Conservation (phyloP, 2,329 filamentous ascomycete species). For the Bipolaris cookei region DNA sequence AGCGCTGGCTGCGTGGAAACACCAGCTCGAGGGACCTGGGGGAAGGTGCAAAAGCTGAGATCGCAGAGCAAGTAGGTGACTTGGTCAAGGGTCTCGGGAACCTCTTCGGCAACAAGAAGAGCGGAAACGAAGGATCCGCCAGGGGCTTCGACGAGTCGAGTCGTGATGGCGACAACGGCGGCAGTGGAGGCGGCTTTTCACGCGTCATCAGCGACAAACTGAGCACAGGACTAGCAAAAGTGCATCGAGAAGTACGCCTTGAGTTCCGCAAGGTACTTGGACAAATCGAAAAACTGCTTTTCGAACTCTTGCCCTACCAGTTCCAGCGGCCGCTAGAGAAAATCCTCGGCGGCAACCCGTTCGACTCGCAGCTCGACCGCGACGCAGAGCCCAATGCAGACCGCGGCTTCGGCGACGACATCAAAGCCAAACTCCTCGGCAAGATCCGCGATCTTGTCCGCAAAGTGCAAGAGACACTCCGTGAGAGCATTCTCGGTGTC, state of each 20-base stretch:
- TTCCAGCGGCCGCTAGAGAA: constrained; percentile 40
- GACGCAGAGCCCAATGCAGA: constrained; percentile 31
- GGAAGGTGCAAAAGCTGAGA: constrained; percentile 40
- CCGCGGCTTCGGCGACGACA: constrained; percentile 38
- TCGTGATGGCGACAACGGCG: constrained; percentile 18
- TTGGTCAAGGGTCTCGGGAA: constrained; percentile 38
- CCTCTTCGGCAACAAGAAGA: constrained; percentile 32
- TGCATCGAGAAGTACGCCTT: constrained; percentile 39
- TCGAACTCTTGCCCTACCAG: constrained; percentile 38
- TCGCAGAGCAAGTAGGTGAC: constrained; percentile 37
- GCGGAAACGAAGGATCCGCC: constrained; percentile 26
- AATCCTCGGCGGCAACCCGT: constrained; percentile 40
- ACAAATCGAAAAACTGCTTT: constrained; percentile 39
- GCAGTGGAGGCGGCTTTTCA: constrained; percentile 32
- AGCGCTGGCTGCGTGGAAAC: constrained; percentile 42
- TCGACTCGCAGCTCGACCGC: constrained; percentile 38
- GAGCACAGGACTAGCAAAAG: constrained; percentile 38
- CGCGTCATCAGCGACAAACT: constrained; percentile 40
- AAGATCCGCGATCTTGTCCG: constrained; percentile 37
- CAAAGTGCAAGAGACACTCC: constrained; percentile 40
- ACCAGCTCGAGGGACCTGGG: constrained; percentile 39
- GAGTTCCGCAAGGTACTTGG: constrained; percentile 41
- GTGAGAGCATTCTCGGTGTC: constrained; percentile 38
- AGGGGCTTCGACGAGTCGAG: constrained; percentile 23
- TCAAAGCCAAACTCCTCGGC: constrained; percentile 34